Percentiles rank a stretch among this genome's conserved stretches.
Conservation (phyloP, 2,329 filamentous ascomycete species). For the Lizonia empirigonia region DNA sequence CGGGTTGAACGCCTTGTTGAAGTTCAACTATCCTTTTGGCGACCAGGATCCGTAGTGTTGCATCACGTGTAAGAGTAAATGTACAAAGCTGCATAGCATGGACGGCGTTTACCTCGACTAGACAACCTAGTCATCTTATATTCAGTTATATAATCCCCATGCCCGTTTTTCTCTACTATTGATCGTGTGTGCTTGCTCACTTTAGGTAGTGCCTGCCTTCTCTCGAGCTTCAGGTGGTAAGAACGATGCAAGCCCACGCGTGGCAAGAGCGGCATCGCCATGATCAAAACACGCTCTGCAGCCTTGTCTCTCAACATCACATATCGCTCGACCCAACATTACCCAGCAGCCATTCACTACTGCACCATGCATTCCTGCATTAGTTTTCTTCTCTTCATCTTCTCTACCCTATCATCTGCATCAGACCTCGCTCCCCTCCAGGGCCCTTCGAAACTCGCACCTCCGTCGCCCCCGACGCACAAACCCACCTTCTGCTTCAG, state of each 20-base stretch:
- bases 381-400: constrained; percentile 1
- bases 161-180: no score
- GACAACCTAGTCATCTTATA: no score
- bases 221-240: no score
- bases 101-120: not conserved
- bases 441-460: not conserved
- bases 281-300: not conserved
- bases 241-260: no score
- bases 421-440: not conserved
- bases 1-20: constrained; percentile 87
- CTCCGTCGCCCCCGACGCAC: not conserved
- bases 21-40: constrained; percentile 98
- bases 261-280: no score
- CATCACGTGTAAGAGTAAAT: not conserved
- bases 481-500: not conserved
- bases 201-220: no score
- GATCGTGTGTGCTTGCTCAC: no score
- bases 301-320: not conserved
- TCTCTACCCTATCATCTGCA: constrained; percentile 1
- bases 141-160: no score
- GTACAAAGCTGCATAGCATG: constrained; percentile 1
- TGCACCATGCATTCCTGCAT: constrained; percentile 8
- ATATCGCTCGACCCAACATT: not conserved
- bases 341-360: constrained; percentile 11
- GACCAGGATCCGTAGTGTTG: constrained; percentile 46